These are phyloP conservation scores for Fusarium hostae DNA, from an alignment of 2,329 filamentous ascomycete species.

Conservation along the genomic window DNA sequence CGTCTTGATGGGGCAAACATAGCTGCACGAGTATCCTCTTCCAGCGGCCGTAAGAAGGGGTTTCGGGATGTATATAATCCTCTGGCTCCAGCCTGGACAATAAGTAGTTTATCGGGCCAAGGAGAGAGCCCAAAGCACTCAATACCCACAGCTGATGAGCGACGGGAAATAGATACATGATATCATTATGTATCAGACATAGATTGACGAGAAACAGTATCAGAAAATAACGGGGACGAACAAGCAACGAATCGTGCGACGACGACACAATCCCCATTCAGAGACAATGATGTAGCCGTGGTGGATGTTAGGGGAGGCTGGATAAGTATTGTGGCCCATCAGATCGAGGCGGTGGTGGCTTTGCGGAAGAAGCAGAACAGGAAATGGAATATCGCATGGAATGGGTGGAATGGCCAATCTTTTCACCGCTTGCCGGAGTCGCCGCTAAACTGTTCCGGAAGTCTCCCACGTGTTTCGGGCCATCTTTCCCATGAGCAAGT, in stretches of 20 bases:
- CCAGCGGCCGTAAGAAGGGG: background rate
- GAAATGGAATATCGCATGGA: background rate
- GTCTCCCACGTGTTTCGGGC: slow-evolving; percentile 44
- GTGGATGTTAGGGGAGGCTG: slow-evolving; percentile 6
- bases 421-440: slow-evolving; percentile 42
- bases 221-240: background rate
- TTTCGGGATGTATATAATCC: background rate
- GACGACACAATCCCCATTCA: slow-evolving; percentile 3
- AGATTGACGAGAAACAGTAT: slow-evolving; percentile 7
- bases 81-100: background rate
- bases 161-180: background rate
- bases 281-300: slow-evolving; percentile 8
- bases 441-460: slow-evolving; percentile 46
- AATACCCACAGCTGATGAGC: background rate
- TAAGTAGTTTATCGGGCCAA: background rate
- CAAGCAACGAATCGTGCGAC: slow-evolving; percentile 19
- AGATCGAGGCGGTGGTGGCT: slow-evolving; percentile 37
- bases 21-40: background rate
- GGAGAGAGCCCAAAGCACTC: background rate
- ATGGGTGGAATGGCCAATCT: slow-evolving; percentile 34
- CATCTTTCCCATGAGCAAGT: slow-evolving; percentile 32
- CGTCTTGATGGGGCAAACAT: background rate
- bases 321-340: slow-evolving; percentile 17
- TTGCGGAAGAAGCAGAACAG: slow-evolving; percentile 1
- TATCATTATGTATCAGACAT: background rate